phyloP scores from a whole-genome alignment of 305 asterid genomes.

The Fraxinus dipetala region DNA sequence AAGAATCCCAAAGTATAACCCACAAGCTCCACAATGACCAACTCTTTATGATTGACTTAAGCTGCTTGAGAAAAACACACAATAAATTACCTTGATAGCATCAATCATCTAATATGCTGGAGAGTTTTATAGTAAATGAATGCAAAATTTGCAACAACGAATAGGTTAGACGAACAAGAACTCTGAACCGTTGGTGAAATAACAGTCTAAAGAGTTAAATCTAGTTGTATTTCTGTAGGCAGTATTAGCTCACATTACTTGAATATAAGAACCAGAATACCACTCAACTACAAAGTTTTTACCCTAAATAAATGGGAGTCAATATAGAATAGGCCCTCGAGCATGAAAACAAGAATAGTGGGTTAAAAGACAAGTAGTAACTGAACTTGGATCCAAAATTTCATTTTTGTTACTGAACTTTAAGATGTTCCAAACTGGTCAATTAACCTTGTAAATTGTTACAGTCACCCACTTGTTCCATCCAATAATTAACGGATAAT shows the following conservation, averaged over 20 bases:
- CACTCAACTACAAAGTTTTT: background rate
- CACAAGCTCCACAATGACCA: slow-evolving; percentile 6
- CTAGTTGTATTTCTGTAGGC: background rate
- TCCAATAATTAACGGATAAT: background rate
- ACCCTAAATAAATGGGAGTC: background rate
- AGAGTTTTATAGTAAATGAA: background rate
- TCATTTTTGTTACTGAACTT: background rate
- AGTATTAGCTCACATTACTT: background rate
- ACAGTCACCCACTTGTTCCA: background rate
- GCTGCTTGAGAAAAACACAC: slow-evolving; percentile 22
- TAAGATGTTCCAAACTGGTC: background rate
- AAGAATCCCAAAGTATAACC: slow-evolving; percentile 25
- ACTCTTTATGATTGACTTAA: slow-evolving; percentile 21
- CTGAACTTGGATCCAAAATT: background rate
- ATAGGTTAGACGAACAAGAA: background rate
- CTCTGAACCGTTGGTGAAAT: background rate
- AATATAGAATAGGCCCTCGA: background rate
- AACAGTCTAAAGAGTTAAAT: background rate
- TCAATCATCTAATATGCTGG: background rate
- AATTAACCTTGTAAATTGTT: background rate
- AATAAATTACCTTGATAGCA: background rate
- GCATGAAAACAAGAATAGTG: background rate
- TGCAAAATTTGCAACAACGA: background rate
- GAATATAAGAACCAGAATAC: background rate
- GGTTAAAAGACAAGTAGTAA: background rate